Conservation (phyloP, 768 basidiomycete species). For the Lyophyllum atratum region DNA sequence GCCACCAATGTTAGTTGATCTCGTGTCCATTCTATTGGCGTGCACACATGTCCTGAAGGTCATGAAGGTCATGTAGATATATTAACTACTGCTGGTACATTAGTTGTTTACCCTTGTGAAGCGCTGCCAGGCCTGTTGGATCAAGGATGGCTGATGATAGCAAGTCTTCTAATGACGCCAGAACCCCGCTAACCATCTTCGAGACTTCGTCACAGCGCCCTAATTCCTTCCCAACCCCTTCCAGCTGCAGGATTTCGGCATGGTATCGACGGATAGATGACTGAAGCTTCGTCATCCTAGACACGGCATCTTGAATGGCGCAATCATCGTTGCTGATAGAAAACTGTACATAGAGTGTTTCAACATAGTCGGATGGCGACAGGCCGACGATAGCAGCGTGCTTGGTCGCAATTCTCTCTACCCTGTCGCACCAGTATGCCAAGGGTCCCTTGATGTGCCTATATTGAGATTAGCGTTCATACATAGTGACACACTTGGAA, state of each 20-base stretch:
- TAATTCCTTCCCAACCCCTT: neutral
- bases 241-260: neutral
- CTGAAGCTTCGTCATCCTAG: neutral
- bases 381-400: neutral
- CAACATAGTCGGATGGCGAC: neutral
- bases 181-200: neutral
- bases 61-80: neutral
- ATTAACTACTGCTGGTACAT: neutral
- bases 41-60: no score
- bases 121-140: neutral
- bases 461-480: no score
- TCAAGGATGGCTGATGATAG: neutral
- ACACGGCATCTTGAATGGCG: neutral
- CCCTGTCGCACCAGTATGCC: neutral
- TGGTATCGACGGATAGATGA: neutral
- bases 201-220: neutral
- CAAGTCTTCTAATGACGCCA: neutral
- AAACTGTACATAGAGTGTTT: neutral
- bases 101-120: neutral
- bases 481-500: no score
- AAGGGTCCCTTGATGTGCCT: neutral
- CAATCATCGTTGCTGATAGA: neutral
- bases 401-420: neutral
- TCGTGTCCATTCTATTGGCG: neutral
- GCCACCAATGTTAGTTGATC: neutral